Evolutionary conservation across 768 basidiomycete species (phyloP).

Genomic region (Termitomyces sp.): DNA sequence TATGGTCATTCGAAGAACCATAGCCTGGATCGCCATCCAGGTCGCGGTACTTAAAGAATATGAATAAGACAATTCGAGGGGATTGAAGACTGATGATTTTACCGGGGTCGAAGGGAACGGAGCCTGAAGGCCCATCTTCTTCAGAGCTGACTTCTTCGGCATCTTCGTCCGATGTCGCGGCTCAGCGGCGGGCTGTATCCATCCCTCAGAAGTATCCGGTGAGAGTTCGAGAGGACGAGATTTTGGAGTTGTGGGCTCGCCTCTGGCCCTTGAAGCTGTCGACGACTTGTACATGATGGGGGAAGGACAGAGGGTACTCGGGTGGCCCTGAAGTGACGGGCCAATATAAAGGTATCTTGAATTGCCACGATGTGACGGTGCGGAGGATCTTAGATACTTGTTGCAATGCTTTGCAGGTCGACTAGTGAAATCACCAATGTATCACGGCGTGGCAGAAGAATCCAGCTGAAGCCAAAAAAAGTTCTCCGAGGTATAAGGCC

Average conservation of each 20-base stretch:
- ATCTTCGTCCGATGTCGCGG: slow-evolving; percentile 11
- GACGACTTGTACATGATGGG: slow-evolving; percentile 30
- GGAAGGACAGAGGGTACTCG: slow-evolving; percentile 9
- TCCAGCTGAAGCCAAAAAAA: slow-evolving; percentile 19
- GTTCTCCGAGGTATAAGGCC: slow-evolving; percentile 18
- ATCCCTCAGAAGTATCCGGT: slow-evolving; percentile 5
- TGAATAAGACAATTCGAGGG: background rate
- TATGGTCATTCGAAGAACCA: background rate
- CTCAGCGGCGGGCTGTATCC: slow-evolving; percentile 10
- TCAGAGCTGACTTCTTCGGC: slow-evolving; percentile 4
- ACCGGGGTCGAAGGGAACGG: background rate
- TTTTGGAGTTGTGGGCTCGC: slow-evolving; percentile 28
- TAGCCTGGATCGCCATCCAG: background rate
- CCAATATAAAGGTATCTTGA: slow-evolving; percentile 21
- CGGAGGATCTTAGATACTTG: slow-evolving; percentile 17
- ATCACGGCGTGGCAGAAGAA: slow-evolving; percentile 10
- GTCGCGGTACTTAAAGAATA: background rate
- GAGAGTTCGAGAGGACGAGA: background rate
- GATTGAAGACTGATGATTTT: background rate
- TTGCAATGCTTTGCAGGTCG: slow-evolving; percentile 15
- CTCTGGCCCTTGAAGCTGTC: slow-evolving; percentile 15
- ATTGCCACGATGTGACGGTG: slow-evolving; percentile 27
- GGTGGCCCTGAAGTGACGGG: slow-evolving; percentile 13
- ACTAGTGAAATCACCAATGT: background rate
- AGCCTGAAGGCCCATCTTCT: background rate